phyloP scores from a whole-genome alignment of 345 rosid genomes.

The Salix arbutifolia region DNA sequence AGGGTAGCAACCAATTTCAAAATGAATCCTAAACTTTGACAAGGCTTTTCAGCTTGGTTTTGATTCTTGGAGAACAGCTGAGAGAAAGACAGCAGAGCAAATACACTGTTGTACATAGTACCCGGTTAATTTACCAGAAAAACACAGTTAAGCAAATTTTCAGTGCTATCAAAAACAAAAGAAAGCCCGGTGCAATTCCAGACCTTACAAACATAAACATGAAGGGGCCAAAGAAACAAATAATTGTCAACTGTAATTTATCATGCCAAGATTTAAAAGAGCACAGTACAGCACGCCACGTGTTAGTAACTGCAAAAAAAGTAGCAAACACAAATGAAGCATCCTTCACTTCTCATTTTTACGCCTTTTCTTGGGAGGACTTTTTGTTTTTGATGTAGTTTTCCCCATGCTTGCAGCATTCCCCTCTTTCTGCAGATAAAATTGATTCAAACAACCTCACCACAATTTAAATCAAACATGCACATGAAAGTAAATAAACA shows the following conservation, averaged over 20 bases:
- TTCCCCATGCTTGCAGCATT: slow-evolving; percentile 20
- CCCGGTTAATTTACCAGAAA: not conserved
- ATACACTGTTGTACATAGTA: not conserved
- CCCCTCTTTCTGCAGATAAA: slow-evolving; percentile 24
- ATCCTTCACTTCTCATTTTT: slow-evolving; percentile 25
- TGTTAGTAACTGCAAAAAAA: not conserved
- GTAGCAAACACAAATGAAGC: not conserved
- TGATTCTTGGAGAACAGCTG: not conserved
- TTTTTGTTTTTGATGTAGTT: slow-evolving; percentile 8
- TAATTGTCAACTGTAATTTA: not conserved
- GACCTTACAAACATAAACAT: not conserved
- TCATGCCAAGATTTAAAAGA: not conserved
- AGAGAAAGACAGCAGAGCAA: not conserved
- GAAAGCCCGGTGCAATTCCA: not conserved
- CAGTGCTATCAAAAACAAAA: not conserved
- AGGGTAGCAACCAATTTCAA: not conserved
- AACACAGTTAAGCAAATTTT: not conserved
- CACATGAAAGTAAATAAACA: not conserved
- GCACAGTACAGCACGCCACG: not conserved
- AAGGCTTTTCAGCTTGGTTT: not conserved
- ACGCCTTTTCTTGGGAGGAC: slow-evolving; percentile 38
- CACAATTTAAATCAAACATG: not conserved
- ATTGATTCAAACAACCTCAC: not conserved
- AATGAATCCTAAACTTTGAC: not conserved
- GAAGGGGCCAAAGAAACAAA: not conserved